Percentiles rank a stretch among this genome's conserved stretches.
Conservation (phyloP, 768 basidiomycete genomes). For the Boletus reticulatus region DNA sequence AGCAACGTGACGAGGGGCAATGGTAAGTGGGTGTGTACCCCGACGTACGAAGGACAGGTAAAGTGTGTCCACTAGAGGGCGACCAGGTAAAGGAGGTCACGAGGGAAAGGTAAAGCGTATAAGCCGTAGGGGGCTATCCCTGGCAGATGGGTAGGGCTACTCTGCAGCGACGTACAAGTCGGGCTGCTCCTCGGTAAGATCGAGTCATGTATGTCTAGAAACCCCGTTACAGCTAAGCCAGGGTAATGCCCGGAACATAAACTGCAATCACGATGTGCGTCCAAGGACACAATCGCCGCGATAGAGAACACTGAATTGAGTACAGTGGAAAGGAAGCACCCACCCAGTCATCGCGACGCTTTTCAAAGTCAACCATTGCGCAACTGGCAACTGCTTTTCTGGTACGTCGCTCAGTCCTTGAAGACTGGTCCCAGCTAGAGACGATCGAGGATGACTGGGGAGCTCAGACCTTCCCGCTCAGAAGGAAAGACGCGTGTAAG, state of each 20-base stretch:
- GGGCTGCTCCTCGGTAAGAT: conserved; percentile 1
- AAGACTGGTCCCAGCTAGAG: conserved; percentile 28
- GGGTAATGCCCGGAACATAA: rapidly evolving
- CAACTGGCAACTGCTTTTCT: conserved; percentile 25
- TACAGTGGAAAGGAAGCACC: not conserved
- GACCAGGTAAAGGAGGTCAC: conserved; percentile 1
- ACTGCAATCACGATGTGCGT: conserved; percentile 7
- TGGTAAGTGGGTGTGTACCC: not conserved
- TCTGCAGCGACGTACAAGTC: not conserved
- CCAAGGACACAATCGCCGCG: conserved; percentile 16
- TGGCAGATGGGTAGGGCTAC: too few species aligned
- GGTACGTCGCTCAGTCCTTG: conserved; percentile 27
- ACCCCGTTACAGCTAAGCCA: not conserved
- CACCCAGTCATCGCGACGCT: conserved; percentile 28
- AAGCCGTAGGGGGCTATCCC: not conserved
- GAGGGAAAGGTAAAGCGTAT: not conserved
- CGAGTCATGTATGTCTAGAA: not conserved
- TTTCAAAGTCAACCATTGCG: conserved; percentile 25
- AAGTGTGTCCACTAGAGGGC: conserved; percentile 1
- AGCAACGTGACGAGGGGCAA: conserved; percentile 2
- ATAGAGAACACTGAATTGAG: conserved; percentile 17
- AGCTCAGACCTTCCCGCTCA: conserved; percentile 37
- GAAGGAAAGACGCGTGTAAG: conserved; percentile 16
- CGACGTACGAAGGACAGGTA: conserved; percentile 4
- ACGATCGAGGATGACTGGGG: conserved; percentile 29